phyloP scores from a whole-genome alignment of 75 land plant species.

The Pinus albicaulis region DNA sequence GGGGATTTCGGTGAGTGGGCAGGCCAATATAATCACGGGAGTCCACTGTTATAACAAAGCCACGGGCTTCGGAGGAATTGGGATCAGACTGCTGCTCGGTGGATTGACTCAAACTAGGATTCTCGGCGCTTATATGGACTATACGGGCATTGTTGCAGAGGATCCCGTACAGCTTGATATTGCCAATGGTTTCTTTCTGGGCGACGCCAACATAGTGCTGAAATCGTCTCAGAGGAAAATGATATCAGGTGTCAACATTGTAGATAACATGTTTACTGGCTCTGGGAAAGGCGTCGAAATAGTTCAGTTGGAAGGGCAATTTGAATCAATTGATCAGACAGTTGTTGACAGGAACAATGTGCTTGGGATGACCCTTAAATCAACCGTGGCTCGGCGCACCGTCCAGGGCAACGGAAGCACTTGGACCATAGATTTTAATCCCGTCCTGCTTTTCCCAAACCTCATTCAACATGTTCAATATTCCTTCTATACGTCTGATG shows the following conservation, averaged over 20 bases:
- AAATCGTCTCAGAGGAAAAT: slow-evolving; percentile 34
- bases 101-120: slow-evolving; percentile 74
- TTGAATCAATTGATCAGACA: slow-evolving; percentile 47
- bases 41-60: slow-evolving; percentile 94
- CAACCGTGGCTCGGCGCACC: slow-evolving; percentile 53
- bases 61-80: slow-evolving; percentile 72
- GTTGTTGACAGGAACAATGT: slow-evolving; percentile 69
- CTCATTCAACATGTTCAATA: slow-evolving; percentile 66
- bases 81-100: slow-evolving; percentile 54
- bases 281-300: slow-evolving; percentile 20
- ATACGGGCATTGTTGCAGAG: slow-evolving; percentile 76
- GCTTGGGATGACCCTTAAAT: slow-evolving; percentile 56
- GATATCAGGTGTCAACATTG: slow-evolving; percentile 48
- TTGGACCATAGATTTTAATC: slow-evolving; percentile 66
- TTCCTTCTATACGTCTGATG: slow-evolving; percentile 29
- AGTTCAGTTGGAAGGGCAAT: slow-evolving; percentile 56
- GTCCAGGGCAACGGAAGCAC: slow-evolving; percentile 36
- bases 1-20: slow-evolving; percentile 28
- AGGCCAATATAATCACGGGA: slow-evolving; percentile 61
- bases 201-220: slow-evolving; percentile 57
- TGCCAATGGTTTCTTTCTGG: slow-evolving; percentile 68
- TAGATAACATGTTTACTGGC: slow-evolving; percentile 74
- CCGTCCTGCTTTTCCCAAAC: slow-evolving; percentile 54
- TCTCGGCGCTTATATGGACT: slow-evolving; percentile 68
- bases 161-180: slow-evolving; percentile 77